A percentile compares a stretch with the other conserved stretches of the same genome.
These are phyloP conservation scores for Sanghuangporus weigelae DNA, from an alignment of 1,284 basidiomycete species.

Conservation along the genomic window DNA sequence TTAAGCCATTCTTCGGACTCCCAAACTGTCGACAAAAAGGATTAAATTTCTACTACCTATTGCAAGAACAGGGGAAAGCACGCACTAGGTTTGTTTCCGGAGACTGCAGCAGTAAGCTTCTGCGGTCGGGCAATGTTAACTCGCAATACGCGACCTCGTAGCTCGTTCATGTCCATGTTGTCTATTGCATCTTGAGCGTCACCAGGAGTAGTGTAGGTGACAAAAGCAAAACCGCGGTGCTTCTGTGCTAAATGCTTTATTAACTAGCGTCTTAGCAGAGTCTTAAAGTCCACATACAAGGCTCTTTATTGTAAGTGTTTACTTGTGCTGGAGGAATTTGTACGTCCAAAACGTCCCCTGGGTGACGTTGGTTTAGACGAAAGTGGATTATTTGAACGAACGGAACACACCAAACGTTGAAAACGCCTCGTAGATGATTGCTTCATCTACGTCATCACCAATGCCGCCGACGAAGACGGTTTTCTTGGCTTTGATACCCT, in stretches of 20 bases:
- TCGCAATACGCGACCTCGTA: constrained; percentile 58
- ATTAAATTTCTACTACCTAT: background rate
- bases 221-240: constrained; percentile 79
- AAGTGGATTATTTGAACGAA: constrained; percentile 9
- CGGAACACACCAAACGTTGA: constrained; percentile 64
- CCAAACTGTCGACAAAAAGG: constrained; percentile 51
- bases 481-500: constrained; percentile 76
- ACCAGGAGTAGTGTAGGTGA: constrained; percentile 67
- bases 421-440: constrained; percentile 61
- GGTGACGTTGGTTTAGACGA: background rate
- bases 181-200: constrained; percentile 85
- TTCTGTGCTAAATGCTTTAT: constrained; percentile 47
- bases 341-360: constrained; percentile 78
- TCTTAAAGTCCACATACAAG: constrained; percentile 31
- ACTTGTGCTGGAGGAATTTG: constrained; percentile 67
- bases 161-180: constrained; percentile 84
- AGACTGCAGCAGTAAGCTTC: constrained; percentile 57
- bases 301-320: constrained; percentile 47
- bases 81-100: constrained; percentile 71
- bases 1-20: constrained; percentile 82
- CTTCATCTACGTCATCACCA: constrained; percentile 70
- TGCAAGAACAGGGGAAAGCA: constrained; percentile 19
- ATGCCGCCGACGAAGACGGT: constrained; percentile 77
- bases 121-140: constrained; percentile 70
- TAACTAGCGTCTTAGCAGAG: constrained; percentile 18